Conservation (phyloP, 1,139 yeast species). For the Debaryomyces udenii region DNA sequence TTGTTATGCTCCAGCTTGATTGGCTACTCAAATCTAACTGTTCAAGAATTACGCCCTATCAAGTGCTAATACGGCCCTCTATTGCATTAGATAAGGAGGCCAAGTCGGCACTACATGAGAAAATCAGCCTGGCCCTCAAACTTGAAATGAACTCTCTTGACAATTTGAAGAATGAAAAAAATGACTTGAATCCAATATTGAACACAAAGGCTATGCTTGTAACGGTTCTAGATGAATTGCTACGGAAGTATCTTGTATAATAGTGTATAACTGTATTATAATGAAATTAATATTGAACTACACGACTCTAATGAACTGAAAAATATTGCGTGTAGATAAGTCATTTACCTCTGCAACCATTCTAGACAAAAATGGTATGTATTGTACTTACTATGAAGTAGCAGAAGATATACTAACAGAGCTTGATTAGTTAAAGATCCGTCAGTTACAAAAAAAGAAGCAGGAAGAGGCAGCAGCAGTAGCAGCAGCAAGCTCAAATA, state of each 20-base stretch:
- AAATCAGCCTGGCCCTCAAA: background rate
- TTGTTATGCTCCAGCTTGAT: background rate
- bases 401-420: slow-evolving; percentile 10
- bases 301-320: slow-evolving; percentile 1
- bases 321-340: slow-evolving; percentile 2
- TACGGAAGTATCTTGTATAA: slow-evolving; percentile 1
- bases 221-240: background rate
- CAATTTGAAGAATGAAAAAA: background rate
- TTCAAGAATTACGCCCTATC: slow-evolving; percentile 15
- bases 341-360: background rate
- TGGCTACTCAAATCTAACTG: slow-evolving; percentile 21
- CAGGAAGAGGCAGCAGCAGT: slow-evolving; percentile 43
- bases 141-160: background rate
- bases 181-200: background rate
- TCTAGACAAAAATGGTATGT: slow-evolving; percentile 3
- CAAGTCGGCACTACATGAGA: background rate
- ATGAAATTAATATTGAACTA: background rate
- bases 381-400: no score
- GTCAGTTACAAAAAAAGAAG: slow-evolving; percentile 61
- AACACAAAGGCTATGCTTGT: background rate
- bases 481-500: slow-evolving; percentile 21
- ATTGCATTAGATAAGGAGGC: background rate
- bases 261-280: background rate
- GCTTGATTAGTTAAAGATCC: slow-evolving; percentile 49
- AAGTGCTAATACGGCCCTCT: slow-evolving; percentile 6